Conservation (phyloP, 305 asterid species). For the Caryopteris hybrid region DNA sequence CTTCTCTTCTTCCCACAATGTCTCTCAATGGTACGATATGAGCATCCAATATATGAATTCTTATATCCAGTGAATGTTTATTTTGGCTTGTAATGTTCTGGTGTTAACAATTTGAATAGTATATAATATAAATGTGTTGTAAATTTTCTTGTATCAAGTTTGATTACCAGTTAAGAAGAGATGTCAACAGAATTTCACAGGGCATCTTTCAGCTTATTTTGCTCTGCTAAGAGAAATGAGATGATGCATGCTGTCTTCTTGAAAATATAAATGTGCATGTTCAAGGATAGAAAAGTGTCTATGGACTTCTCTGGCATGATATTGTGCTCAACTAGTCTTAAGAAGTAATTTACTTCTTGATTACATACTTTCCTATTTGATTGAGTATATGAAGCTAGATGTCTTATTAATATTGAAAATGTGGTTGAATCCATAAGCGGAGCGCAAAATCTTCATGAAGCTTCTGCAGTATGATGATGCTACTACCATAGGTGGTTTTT, state of each 20-base stretch:
- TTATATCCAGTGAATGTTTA: too few relatives aligned
- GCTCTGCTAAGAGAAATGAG: not conserved
- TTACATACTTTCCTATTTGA: too few relatives aligned
- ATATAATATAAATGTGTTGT: not conserved
- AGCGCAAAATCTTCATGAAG: too few relatives aligned
- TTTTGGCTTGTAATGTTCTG: not conserved
- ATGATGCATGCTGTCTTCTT: not conserved
- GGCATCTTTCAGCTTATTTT: not conserved
- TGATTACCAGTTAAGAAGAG: not conserved
- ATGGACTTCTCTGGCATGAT: too few relatives aligned
- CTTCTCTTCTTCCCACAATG: not conserved
- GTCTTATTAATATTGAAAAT: too few relatives aligned
- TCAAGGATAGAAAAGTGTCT: not conserved
- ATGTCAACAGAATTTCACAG: not conserved
- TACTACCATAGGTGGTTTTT: too few relatives aligned
- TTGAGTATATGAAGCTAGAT: too few relatives aligned
- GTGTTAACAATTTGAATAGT: not conserved
- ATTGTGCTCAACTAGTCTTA: too few relatives aligned
- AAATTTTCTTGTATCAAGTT: not conserved
- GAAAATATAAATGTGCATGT: not conserved
- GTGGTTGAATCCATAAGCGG: too few relatives aligned
- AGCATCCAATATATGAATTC: not conserved
- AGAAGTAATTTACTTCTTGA: too few relatives aligned
- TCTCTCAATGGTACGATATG: not conserved
- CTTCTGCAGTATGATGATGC: too few relatives aligned